Percentiles rank a stretch among this genome's conserved stretches.
These are phyloP conservation scores for Cladosporium sp. DNA, from an alignment of 2,329 filamentous ascomycete genomes.

Conservation along the genomic window DNA sequence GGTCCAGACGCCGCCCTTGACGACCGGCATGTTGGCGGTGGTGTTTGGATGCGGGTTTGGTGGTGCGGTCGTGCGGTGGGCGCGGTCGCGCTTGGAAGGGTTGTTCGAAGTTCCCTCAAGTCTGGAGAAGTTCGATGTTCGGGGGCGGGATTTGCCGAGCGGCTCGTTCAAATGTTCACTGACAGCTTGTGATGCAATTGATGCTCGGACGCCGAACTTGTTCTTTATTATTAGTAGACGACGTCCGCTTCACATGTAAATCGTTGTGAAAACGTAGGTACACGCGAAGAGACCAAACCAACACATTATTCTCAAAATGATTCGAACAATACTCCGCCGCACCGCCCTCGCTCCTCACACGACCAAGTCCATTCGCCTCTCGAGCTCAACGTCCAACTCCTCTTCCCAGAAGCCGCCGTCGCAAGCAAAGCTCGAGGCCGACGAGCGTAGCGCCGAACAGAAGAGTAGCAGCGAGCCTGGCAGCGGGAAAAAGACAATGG, in stretches of 20 bases:
- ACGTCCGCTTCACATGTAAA: not conserved
- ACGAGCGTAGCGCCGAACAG: not conserved
- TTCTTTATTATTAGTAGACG: too few relatives aligned
- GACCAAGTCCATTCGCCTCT: not conserved
- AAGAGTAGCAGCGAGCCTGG: not conserved
- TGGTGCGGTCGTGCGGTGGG: not conserved
- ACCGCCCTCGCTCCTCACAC: not conserved
- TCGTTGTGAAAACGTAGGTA: not conserved
- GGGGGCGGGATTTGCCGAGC: not conserved
- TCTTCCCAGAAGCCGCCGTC: not conserved
- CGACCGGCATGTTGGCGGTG: slow-evolving; percentile 51
- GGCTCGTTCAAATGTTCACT: not conserved
- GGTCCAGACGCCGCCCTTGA: slow-evolving; percentile 63
- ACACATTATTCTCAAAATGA: not conserved
- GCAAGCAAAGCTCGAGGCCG: not conserved
- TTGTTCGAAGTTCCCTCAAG: not conserved
- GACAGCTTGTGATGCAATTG: not conserved
- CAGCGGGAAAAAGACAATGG: slow-evolving; percentile 47
- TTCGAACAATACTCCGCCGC: slow-evolving; percentile 1
- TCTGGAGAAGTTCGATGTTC: slow-evolving; percentile 2
- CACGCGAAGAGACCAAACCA: not conserved
- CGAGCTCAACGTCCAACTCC: not conserved
- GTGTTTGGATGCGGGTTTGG: not conserved
- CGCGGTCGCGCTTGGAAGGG: not conserved
- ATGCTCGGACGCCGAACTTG: too few relatives aligned